Evolutionary conservation across 176 grass and related monocot species (phyloP), one percentile per base, ranked within the genome.

Genomic region (Zea luxurians): DNA sequence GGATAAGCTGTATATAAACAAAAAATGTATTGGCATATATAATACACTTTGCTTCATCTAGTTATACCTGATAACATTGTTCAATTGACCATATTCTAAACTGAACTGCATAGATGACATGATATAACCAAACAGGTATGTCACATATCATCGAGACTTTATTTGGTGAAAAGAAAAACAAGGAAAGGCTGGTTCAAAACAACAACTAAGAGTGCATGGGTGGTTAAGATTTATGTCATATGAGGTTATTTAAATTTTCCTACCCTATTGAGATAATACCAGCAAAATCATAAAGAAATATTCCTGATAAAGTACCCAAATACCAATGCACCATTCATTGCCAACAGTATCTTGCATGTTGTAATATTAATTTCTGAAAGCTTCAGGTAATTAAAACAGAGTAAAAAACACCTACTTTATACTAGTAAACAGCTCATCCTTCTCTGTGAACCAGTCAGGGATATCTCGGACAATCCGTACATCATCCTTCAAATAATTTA

Each of bases 401-500:
- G 50, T 71, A 76, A 18, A 41, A 72, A 65, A 6, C 8, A 70
- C 60, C 43, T 77, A 91, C 84, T 83, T 91, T 85, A 95, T 95
- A 76, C 92, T 95, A 15, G 92, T 89, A 74, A 95, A 95, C 64
- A 89, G 92, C 16, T 95, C 88, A 72, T 90, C 84, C 73, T 95
- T 95, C 74, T 91, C 92, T 49, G 80, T 91, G 61, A 95, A 95
- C 92, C 89, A 91, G 18, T 89, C 83, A 64, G 92, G 89, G 76
- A 95, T 95, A 16, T 91, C 92, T 36, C 82, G 80, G 71, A 95
- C 65, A 73, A 91, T 91, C 34, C 37, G 86, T 60, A 95, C 92
- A 87, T 89, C 92, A 87, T 89, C 86, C 86, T 91, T 95, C 73
- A 91, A 76, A 83, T 95, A 89, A 81, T 91, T 85, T 84, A 95